Base-by-base conservation (phyloP, 2,329 filamentous ascomycete genomes). In the Botrytis fabae region DNA sequence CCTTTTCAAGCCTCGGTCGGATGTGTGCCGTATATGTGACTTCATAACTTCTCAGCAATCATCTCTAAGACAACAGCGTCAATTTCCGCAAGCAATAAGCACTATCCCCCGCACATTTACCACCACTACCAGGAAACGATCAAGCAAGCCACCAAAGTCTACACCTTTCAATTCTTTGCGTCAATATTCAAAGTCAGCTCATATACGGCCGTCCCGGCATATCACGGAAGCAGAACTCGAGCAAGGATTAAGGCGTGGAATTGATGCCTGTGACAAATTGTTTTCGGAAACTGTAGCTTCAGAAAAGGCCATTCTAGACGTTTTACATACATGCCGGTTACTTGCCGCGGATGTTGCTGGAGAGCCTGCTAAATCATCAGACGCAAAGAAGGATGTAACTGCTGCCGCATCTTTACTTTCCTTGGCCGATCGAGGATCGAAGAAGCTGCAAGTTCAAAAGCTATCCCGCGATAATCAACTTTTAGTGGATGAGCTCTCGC, bases 321-420 rank as follows among this genome's bases (percentile, higher is more conserved):
- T 75, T 22, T 68, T 81, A 25, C 61, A 60, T 25, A 62, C 73
- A 68, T 81, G 79, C 63, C 73, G 77, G 60, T n/a, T 66, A 40
- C 44, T 79, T 42, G 77, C 78, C 22, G 72, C 76, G n/a, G 40
- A 75, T 38, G 72, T 81, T 40, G 69, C 75, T 32, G 70, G 74
- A 18, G 78, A 80, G n/a, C 74, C 75, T n/a, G 61, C 70, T 20
- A 69, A 61, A 57, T 59, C 75, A 2, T 64, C 72, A n/a, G 40
- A 62, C 20, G 71, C 68, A 40, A 78, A 73, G 46, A 78, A 76
- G 65, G 74, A 78, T 63, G 74, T 74, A 28, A 71, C 72, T 32
- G 86, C 88, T 3, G 85, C 87, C 14, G 89, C 88, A 51, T 86
- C 85, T 40, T 82, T 91, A 62, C 84, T 89, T 44, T 85, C 85